A percentile compares a stretch with the other conserved stretches of the same genome.
phyloP scores from a whole-genome alignment of 2,329 filamentous ascomycete species.

The Fusarium pseudocircinatum region DNA sequence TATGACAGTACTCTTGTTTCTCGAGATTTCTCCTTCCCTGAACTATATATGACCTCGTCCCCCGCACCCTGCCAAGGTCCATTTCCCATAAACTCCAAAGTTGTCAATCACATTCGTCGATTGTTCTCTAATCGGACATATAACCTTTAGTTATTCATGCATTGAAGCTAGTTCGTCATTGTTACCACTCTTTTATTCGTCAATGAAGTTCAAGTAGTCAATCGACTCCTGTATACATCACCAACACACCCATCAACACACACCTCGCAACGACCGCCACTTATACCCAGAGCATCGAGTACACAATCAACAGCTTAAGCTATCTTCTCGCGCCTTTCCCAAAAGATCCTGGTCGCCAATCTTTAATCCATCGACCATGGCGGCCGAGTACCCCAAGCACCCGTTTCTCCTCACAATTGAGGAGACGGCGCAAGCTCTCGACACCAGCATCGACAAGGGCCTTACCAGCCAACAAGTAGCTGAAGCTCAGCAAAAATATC shows the following conservation, averaged over 20 bases:
- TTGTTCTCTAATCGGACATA: conserved; percentile 5
- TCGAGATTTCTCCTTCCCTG: conserved; percentile 4
- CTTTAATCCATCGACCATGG: conserved; percentile 47
- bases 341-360: conserved; percentile 4
- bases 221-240: background rate
- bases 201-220: conserved; percentile 33
- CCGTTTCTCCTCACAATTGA: conserved; percentile 69
- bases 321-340: background rate
- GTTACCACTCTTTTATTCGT: background rate
- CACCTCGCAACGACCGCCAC: background rate
- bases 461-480: conserved; percentile 69
- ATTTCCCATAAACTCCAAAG: background rate
- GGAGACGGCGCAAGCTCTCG: conserved; percentile 70
- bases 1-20: conserved; percentile 16
- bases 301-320: background rate
- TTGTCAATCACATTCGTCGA: conserved; percentile 15
- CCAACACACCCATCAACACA: background rate
- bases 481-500: conserved; percentile 67
- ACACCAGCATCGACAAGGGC: conserved; percentile 73
- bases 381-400: conserved; percentile 62
- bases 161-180: background rate
- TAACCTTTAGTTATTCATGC: conserved; percentile 2
- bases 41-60: conserved; percentile 39
- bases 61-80: conserved; percentile 32
- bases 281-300: conserved; percentile 1